A percentile compares a stretch with the other conserved stretches of the same genome.
Evolutionary conservation across 1,139 yeast species (phyloP).

Genomic region (Yamadazyma songkhlaensis): DNA sequence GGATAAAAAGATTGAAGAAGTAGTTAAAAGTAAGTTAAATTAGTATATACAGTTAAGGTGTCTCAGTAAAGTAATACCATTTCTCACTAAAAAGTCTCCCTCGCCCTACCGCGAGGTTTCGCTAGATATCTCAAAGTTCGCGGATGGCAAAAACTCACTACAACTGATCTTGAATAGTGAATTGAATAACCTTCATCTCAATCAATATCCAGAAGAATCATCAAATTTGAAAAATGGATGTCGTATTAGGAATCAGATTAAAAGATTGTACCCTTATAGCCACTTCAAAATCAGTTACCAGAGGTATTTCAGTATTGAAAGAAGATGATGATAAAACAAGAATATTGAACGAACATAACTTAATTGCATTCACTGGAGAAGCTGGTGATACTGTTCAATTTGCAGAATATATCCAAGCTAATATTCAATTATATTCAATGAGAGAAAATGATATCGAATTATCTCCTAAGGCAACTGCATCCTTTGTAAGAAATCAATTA

Average conservation of each 20-base stretch:
- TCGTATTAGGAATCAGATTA: constrained; percentile 81
- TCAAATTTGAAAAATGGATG: constrained; percentile 80
- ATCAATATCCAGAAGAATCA: too few relatives aligned
- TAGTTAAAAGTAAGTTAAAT: constrained; percentile 2
- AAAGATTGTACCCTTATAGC: constrained; percentile 81
- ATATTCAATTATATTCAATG: constrained; percentile 82
- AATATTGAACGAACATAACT: constrained; percentile 67
- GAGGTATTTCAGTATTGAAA: constrained; percentile 90
- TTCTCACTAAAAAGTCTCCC: neutral
- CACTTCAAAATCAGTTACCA: constrained; percentile 88
- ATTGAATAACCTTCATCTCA: too few relatives aligned
- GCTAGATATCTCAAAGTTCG: too few relatives aligned
- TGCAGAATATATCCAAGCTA: constrained; percentile 92
- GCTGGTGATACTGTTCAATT: constrained; percentile 97
- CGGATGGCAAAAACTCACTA: constrained; percentile 10
- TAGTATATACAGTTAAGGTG: constrained; percentile 1
- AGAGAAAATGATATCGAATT: constrained; percentile 78
- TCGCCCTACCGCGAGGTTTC: too few relatives aligned
- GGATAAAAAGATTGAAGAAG: constrained; percentile 40
- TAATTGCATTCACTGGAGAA: constrained; percentile 93
- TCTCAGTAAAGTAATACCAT: too few relatives aligned
- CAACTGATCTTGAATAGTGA: too few relatives aligned
- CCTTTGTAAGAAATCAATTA: constrained; percentile 82
- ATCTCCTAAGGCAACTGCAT: constrained; percentile 80
- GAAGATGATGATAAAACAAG: constrained; percentile 88